Evolutionary conservation across 352 stramenopile species (phyloP), one percentile per base, ranked within the genome.

Genomic region (Lagenidium sp.): DNA sequence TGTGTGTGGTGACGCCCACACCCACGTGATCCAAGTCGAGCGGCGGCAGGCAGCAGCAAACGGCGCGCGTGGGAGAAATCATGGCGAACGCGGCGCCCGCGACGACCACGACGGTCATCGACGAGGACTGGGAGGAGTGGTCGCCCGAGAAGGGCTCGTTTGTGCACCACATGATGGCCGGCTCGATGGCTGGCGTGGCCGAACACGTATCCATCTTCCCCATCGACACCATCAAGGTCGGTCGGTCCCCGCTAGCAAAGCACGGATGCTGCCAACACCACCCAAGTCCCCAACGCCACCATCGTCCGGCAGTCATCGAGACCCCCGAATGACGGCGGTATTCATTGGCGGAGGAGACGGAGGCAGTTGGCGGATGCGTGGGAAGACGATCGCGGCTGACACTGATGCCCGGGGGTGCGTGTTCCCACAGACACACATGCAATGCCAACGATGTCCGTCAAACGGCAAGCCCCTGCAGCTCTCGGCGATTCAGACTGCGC

Each of bases 141-240:
- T 80, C 87, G 43, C 86, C 86, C 23, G 78, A 94, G 53, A 94
- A 92, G 48, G 82, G 86, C 11, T 96, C 88, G 12, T 99, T 98
- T 71, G 60, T 86, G 46, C 68, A 95, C 52, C 95, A 99, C 68
- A 97, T 96, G 67, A 53, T 98, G 15, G 94, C 95, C 12, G 94
- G 94, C 15, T 97, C 84, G 26, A 71, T 95, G 36, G 96, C 96
- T 6, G 97, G 97, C 41, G 87, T 99, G 28, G 87, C 92, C 12
- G 97, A 99, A 71, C 96, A 99, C 66, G 87, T 95, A 22, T 82
- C 95, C 29, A 96, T 99, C 44, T 99, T 98, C 69, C 97, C 97
- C 16, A 86, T 97, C 48, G 79, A 92, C 56, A 92, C 79, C 1
- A 68, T 92, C 47, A 92, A 92, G 53, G 77, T 89, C n/a, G n/a